Evolutionary conservation across 1,284 basidiomycete genomes (phyloP).

Genomic region (Taiwanofungus camphoratus): DNA sequence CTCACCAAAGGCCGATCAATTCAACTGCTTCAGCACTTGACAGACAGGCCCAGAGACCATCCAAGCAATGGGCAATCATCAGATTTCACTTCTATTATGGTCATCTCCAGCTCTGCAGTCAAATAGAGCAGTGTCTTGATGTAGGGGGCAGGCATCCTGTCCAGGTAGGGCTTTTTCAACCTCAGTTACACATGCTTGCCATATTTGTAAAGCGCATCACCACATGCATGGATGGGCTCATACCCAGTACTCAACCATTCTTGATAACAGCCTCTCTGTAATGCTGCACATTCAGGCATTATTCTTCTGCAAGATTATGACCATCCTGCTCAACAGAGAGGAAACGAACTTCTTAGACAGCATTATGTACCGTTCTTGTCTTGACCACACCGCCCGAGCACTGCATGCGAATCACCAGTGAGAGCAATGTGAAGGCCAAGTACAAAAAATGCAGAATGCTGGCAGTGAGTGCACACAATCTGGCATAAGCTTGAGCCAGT

Average conservation of each 20-base stretch:
- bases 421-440: slow-evolving; percentile 41
- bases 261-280: slow-evolving; percentile 33
- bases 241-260: slow-evolving; percentile 37
- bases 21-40: slow-evolving; percentile 56
- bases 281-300: slow-evolving; percentile 34
- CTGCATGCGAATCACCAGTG: slow-evolving; percentile 56
- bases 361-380: slow-evolving; percentile 26
- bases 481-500: slow-evolving; percentile 27
- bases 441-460: slow-evolving; percentile 41
- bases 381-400: slow-evolving; percentile 43
- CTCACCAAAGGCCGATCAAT: slow-evolving; percentile 44
- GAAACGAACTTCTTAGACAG: slow-evolving; percentile 44
- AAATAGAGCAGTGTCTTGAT: slow-evolving; percentile 45
- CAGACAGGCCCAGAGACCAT: slow-evolving; percentile 55
- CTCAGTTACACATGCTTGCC: slow-evolving; percentile 26
- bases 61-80: slow-evolving; percentile 55
- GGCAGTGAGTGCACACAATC: slow-evolving; percentile 38
- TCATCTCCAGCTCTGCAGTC: slow-evolving; percentile 55
- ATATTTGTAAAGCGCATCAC: slow-evolving; percentile 49
- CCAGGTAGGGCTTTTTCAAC: slow-evolving; percentile 31
- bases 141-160: slow-evolving; percentile 22
- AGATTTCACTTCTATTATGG: slow-evolving; percentile 29
- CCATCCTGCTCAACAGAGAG: slow-evolving; percentile 51
- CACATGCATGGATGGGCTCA: slow-evolving; percentile 46
- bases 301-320: slow-evolving; percentile 33